These are phyloP conservation scores for Mangifera indica DNA, from an alignment of 345 rosid species.

Conservation along the genomic window DNA sequence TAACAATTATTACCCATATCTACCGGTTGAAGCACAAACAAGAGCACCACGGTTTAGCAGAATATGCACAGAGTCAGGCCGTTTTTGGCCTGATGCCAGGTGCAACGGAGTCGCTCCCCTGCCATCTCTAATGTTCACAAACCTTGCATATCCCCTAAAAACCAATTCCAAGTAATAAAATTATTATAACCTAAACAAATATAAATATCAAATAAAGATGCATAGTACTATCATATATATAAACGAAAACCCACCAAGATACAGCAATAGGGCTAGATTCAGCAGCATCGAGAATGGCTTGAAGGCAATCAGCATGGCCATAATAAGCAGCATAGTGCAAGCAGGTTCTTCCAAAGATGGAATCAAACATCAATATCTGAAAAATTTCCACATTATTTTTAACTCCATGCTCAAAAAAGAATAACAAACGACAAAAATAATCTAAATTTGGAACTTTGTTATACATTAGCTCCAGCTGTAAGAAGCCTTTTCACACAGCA, in stretches of 20 bases:
- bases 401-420: constrained; percentile 3
- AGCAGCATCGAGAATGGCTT: constrained; percentile 76
- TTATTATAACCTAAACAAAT: background rate
- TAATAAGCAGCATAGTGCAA: constrained; percentile 94
- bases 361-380: constrained; percentile 95
- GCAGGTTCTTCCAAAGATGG: constrained; percentile 81
- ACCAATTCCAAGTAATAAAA: constrained; percentile 16
- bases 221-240: background rate
- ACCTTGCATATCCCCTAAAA: constrained; percentile 85
- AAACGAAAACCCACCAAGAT: constrained; percentile 55
- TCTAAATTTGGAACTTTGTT: constrained; percentile 18
- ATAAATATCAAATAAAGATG: background rate
- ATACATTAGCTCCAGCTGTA: constrained; percentile 96
- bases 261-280: constrained; percentile 76
- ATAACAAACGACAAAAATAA: background rate
- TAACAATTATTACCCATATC: constrained; percentile 67
- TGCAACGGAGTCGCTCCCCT: constrained; percentile 96
- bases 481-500: constrained; percentile 76
- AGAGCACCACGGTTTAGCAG: constrained; percentile 86
- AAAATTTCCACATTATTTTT: constrained; percentile 10
- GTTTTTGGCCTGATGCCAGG: constrained; percentile 86
- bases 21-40: constrained; percentile 89
- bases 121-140: constrained; percentile 90
- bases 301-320: constrained; percentile 80
- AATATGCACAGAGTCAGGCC: constrained; percentile 80